Conservation (phyloP, 179 eudicot species). For the Corrigiola litoralis region DNA sequence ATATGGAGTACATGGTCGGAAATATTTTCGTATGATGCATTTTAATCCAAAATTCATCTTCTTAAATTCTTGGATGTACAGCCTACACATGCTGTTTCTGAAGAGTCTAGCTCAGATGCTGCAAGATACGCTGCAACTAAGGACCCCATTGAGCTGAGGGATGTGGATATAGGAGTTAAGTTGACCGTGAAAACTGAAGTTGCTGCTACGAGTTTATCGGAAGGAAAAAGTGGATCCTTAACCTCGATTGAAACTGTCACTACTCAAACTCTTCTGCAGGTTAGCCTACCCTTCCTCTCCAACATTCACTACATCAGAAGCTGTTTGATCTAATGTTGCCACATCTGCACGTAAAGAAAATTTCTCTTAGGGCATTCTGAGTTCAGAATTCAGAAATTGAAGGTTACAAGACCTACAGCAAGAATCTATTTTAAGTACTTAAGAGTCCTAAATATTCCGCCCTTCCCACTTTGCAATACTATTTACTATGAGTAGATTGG, state of each 20-base stretch:
- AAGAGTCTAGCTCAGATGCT: conserved; percentile 27
- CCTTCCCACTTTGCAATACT: background rate
- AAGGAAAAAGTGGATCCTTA: conserved; percentile 4
- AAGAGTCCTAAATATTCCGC: background rate
- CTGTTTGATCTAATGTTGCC: background rate
- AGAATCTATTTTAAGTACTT: background rate
- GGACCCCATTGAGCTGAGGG: conserved; percentile 6
- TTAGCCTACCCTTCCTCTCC: conserved; percentile 1
- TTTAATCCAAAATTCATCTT: conserved; percentile 6
- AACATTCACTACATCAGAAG: conserved; percentile 9
- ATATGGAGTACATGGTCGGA: background rate
- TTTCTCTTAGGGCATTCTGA: background rate
- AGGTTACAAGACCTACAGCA: background rate
- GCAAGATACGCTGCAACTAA: conserved; percentile 7
- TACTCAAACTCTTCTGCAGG: conserved; percentile 20
- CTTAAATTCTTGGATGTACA: conserved; percentile 12
- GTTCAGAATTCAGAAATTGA: background rate
- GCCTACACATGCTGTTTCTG: conserved; percentile 23
- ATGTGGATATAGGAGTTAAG: conserved; percentile 8
- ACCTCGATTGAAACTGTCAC: conserved; percentile 1
- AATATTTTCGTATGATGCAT: background rate
- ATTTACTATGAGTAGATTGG: background rate
- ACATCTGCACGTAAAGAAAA: too few relatives aligned
- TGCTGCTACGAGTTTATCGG: conserved; percentile 12
- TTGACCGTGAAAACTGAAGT: conserved; percentile 7